These are phyloP conservation scores for Apiotrichum siamense DNA, from an alignment of 1,284 basidiomycete species.

Conservation along the genomic window DNA sequence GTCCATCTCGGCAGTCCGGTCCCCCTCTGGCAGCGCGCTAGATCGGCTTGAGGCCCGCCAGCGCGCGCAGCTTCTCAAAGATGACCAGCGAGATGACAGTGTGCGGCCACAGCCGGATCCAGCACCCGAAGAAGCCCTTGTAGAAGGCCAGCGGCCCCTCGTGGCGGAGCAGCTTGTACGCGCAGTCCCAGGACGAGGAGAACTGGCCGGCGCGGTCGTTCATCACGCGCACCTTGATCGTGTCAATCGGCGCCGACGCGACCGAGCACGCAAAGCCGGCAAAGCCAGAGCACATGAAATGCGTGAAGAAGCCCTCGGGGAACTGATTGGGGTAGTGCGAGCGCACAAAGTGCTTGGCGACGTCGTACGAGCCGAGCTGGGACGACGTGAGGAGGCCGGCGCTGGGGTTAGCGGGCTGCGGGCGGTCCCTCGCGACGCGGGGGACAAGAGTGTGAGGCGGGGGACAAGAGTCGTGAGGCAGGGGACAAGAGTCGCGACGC, in stretches of 20 bases:
- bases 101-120: conserved; percentile 20
- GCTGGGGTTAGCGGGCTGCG: no score
- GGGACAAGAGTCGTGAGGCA: no score
- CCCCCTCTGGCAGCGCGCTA: neutral
- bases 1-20: neutral
- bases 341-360: conserved; percentile 18
- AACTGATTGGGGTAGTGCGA: conserved; percentile 13
- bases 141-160: conserved; percentile 19
- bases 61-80: conserved; percentile 13
- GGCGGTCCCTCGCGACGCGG: no score
- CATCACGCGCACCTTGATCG: conserved; percentile 20
- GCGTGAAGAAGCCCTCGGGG: conserved; percentile 16
- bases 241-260: conserved; percentile 16
- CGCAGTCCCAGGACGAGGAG: conserved; percentile 7
- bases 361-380: conserved; percentile 18
- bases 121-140: conserved; percentile 21
- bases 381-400: conserved; percentile 19
- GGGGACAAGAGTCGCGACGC: no score
- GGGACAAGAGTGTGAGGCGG: no score
- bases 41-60: conserved; percentile 15
- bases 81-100: conserved; percentile 16
- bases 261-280: conserved; percentile 15
- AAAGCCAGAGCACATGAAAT: conserved; percentile 16
- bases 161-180: conserved; percentile 8
- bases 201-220: conserved; percentile 13